phyloP scores from a whole-genome alignment of 345 rosid species.

The Pistacia atlantica region DNA sequence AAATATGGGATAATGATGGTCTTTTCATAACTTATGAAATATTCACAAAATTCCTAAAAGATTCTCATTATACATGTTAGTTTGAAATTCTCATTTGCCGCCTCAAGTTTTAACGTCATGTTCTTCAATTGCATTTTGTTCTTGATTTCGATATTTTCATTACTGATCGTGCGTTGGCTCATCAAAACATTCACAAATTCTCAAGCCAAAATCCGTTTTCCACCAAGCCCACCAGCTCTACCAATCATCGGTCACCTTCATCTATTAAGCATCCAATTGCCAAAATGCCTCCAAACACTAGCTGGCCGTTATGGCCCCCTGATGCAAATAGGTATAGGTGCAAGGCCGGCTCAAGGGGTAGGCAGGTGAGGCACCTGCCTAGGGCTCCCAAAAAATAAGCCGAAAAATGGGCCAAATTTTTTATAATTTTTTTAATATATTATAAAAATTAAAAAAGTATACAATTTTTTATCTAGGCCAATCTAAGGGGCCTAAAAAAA shows the following conservation, averaged over 20 bases:
- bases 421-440: too few species aligned
- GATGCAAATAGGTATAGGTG: slow-evolving; percentile 44
- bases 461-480: too few species aligned
- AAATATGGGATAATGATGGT: background rate
- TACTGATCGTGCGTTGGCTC: slow-evolving; percentile 14
- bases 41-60: too few species aligned
- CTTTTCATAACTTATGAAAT: too few species aligned
- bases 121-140: slow-evolving; percentile 13
- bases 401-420: too few species aligned
- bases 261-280: slow-evolving; percentile 45
- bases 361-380: too few species aligned
- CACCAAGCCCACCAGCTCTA: slow-evolving; percentile 46
- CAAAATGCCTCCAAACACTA: slow-evolving; percentile 51
- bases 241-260: slow-evolving; percentile 55
- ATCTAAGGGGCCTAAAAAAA: too few species aligned
- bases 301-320: slow-evolving; percentile 61
- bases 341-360: background rate
- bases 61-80: too few species aligned
- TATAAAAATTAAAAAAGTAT: too few species aligned
- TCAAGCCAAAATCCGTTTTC: slow-evolving; percentile 13
- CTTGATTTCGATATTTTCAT: slow-evolving; percentile 9
- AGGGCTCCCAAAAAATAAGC: too few species aligned
- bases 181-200: background rate
- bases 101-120: background rate
- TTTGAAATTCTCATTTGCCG: background rate